Evolutionary conservation across 2,329 filamentous ascomycete genomes (phyloP).

Genomic region (Fusarium caatingaense): DNA sequence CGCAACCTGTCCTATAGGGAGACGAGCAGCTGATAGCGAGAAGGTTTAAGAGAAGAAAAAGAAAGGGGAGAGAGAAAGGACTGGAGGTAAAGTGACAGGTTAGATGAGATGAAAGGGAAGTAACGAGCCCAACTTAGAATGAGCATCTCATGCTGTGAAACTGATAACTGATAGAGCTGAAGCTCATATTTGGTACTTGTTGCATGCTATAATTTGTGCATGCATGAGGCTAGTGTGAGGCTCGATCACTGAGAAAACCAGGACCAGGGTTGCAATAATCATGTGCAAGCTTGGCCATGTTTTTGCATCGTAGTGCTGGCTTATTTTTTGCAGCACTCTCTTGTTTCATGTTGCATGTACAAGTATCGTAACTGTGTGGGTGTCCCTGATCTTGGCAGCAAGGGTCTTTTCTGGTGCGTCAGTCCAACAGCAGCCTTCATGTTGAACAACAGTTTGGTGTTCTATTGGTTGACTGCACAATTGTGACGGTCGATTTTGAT

Average conservation of each 20-base stretch:
- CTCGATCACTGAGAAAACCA: constrained; percentile 11
- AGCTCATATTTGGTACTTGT: background rate
- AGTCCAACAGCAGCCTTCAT: constrained; percentile 9
- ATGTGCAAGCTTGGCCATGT: background rate
- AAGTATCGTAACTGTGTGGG: constrained; percentile 24
- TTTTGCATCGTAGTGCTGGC: background rate
- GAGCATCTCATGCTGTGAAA: background rate
- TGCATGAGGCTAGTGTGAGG: constrained; percentile 16
- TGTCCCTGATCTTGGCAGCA: constrained; percentile 33
- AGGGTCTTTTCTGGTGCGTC: constrained; percentile 20
- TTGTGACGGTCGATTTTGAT: constrained; percentile 22
- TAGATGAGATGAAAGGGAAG: background rate
- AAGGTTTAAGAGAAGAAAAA: constrained; percentile 14
- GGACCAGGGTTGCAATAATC: constrained; percentile 3
- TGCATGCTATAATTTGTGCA: constrained; percentile 16
- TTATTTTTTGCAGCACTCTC: constrained; percentile 14
- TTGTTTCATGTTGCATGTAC: constrained; percentile 1
- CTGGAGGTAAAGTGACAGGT: constrained; percentile 2
- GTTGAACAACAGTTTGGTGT: background rate
- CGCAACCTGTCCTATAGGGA: constrained; percentile 9
- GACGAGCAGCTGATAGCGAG: background rate
- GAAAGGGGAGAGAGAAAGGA: background rate
- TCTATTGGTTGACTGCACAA: constrained; percentile 26
- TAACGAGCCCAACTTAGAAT: background rate
- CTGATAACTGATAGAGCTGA: constrained; percentile 22